Evolutionary conservation across 1,284 basidiomycete species (phyloP).

Genomic region (Schizophyllum amplum): DNA sequence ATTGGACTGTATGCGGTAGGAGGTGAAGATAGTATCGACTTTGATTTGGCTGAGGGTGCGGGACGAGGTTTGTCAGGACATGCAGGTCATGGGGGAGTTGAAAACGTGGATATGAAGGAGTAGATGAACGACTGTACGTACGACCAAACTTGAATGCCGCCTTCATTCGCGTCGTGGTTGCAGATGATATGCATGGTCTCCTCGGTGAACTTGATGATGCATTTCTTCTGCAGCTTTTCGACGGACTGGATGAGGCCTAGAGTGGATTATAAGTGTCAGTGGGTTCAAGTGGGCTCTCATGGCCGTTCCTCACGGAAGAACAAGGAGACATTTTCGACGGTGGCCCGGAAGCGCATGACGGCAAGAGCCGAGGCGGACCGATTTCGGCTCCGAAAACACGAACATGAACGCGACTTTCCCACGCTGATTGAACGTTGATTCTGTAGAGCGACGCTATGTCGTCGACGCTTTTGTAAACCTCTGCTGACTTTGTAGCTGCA

Average conservation of each 20-base stretch:
- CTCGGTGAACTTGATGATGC: conserved; percentile 74
- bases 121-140: conserved; percentile 32
- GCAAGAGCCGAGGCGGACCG: not conserved
- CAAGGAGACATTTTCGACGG: conserved; percentile 48
- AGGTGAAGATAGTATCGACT: conserved; percentile 66
- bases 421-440: not conserved
- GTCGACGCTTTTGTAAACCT: too few relatives aligned
- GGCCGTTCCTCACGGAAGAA: conserved; percentile 42
- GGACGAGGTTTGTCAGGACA: conserved; percentile 1
- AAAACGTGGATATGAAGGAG: too few relatives aligned
- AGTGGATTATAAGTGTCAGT: not conserved
- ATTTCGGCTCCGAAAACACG: not conserved
- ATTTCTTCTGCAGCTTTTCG: conserved; percentile 79
- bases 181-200: conserved; percentile 79
- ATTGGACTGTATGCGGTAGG: conserved; percentile 86
- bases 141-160: conserved; percentile 92
- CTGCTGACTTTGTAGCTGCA: too few relatives aligned
- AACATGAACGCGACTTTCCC: not conserved
- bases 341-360: conserved; percentile 59
- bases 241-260: conserved; percentile 68
- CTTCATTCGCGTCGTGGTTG: conserved; percentile 70
- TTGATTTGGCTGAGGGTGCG: conserved; percentile 43
- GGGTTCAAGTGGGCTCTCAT: not conserved
- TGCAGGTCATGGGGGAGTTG: not conserved
- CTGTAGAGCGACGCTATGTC: not conserved